Base-by-base conservation (phyloP, 192 early-diverging fungal genomes). In the Coemansia sp. region DNA sequence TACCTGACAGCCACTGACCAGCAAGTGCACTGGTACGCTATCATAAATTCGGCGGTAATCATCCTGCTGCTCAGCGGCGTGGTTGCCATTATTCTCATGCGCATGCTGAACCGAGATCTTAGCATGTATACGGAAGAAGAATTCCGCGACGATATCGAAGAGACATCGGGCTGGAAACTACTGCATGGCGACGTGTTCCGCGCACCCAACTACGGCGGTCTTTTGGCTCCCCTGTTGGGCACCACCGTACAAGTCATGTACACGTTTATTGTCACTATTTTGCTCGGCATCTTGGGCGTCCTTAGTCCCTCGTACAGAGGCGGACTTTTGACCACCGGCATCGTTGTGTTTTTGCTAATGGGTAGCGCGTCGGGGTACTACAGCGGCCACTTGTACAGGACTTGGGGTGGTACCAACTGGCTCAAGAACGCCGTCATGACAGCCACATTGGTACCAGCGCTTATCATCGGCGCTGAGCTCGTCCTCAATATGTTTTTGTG, bases 401-500 rank as follows among this genome's bases (percentile, higher is more conserved):
- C 86, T 5, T 92, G 90, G 80, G 85, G 86, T 21, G 91, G 89
- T 5, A 76, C 69, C 21, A 87, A 89, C 23, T 92, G 91, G 91
- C 68, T 87, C 66, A 85, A 86, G 55, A 92, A 92, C 78, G 86
- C 88, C 1, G 63, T 87, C 9, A 76, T 89, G 75, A 90, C 91
- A 0, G 86, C 89, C 0, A 72, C 78, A 1, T 58, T 89, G 25
- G 83, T 89, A 15, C 90, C 91, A 14, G 81, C 84, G 27, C 67
- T 80, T 32, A 38, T 94, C n/a, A 83, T 93, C 66, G 55, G 64
- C 17, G 67, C 90, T 21, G 84, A 94, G 51, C 81, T 94, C 42
- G 53, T 90, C 37, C 84, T 94, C 53, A 97, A 94, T 79, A 74
- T 95, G 70, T 92, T 98, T 76, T 85, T 95, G 15, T 94, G 95